Evolutionary conservation across 148 eudicot species (phyloP).

Genomic region (Talinum fruticosum): DNA sequence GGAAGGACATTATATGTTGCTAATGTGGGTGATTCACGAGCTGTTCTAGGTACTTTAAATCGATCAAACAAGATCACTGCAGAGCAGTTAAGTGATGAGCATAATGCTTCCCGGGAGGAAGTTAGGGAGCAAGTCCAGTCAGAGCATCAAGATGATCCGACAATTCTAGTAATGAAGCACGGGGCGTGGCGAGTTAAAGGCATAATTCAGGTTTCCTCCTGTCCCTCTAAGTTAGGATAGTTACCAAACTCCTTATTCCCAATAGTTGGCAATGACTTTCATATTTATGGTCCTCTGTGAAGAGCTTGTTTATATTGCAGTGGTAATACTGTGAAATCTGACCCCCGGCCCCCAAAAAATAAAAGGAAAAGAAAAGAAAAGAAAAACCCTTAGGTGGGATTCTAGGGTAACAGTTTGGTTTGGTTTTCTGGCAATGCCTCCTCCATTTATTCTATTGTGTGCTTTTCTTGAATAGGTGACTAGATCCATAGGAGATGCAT

Average conservation of each 20-base stretch:
- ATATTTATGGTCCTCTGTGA: no score
- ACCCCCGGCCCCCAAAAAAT: neutral
- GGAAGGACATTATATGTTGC: constrained; percentile 58
- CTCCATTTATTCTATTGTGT: neutral
- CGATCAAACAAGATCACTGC: constrained; percentile 46
- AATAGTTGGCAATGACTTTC: neutral
- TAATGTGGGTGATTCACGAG: constrained; percentile 85
- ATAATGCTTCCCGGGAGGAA: constrained; percentile 59
- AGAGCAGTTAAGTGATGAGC: constrained; percentile 65
- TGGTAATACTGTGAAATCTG: neutral
- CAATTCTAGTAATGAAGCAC: constrained; percentile 51
- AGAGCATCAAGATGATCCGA: constrained; percentile 58
- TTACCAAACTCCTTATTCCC: neutral
- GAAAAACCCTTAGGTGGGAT: neutral
- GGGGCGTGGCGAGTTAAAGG: constrained; percentile 84
- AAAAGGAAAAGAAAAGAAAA: neutral
- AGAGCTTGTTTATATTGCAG: neutral
- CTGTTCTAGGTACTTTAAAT: constrained; percentile 45
- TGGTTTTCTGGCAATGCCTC: neutral
- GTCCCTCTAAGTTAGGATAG: neutral
- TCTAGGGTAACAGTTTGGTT: neutral
- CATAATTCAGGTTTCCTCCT: constrained; percentile 62
- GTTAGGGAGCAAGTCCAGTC: constrained; percentile 53
- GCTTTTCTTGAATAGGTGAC: constrained; percentile 46
- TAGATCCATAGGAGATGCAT: constrained; percentile 78